Conservation (phyloP, 2,329 filamentous ascomycete genomes). For the Colletotrichum aenigma region DNA sequence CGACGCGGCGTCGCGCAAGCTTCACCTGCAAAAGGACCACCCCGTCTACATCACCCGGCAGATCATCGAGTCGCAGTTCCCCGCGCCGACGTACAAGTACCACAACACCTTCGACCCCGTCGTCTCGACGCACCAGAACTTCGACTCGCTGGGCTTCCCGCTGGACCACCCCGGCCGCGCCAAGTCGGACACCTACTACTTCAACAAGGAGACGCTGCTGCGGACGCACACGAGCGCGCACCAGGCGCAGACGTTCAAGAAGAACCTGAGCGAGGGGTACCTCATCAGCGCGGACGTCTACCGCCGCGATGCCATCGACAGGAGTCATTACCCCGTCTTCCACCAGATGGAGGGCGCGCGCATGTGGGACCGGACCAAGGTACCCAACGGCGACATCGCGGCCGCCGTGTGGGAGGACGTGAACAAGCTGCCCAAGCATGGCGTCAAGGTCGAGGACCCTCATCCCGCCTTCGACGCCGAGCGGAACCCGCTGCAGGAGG, state of each 20-base stretch:
- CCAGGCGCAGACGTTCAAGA: conserved; percentile 80
- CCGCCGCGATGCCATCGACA: conserved; percentile 90
- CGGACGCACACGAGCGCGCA: conserved; percentile 96
- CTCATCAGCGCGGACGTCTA: conserved; percentile 96
- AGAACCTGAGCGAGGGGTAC: conserved; percentile 77
- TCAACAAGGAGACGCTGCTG: conserved; percentile 83
- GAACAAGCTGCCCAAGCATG: conserved; percentile 72
- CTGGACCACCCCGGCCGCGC: conserved; percentile 85
- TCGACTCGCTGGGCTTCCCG: conserved; percentile 95
- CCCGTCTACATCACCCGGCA: conserved; percentile 89
- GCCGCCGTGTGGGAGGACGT: conserved; percentile 74
- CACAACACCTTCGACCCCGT: conserved; percentile 83
- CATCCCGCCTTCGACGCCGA: conserved; percentile 79
- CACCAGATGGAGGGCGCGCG: conserved; percentile 98
- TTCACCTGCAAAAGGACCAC: conserved; percentile 93
- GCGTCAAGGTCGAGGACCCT: conserved; percentile 80
- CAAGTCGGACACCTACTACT: conserved; percentile 92
- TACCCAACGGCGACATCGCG: conserved; percentile 62
- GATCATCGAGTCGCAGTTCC: conserved; percentile 90
- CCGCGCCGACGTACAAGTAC: conserved; percentile 71
- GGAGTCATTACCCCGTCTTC: conserved; percentile 94
- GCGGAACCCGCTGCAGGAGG: conserved; percentile 81
- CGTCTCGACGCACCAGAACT: conserved; percentile 86
- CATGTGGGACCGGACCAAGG: conserved; percentile 78
- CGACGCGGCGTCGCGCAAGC: conserved; percentile 71